A percentile compares a stretch with the other conserved stretches of the same genome.
Conservation (phyloP, 2,329 filamentous ascomycete genomes). For the Aschersonia sp. region DNA sequence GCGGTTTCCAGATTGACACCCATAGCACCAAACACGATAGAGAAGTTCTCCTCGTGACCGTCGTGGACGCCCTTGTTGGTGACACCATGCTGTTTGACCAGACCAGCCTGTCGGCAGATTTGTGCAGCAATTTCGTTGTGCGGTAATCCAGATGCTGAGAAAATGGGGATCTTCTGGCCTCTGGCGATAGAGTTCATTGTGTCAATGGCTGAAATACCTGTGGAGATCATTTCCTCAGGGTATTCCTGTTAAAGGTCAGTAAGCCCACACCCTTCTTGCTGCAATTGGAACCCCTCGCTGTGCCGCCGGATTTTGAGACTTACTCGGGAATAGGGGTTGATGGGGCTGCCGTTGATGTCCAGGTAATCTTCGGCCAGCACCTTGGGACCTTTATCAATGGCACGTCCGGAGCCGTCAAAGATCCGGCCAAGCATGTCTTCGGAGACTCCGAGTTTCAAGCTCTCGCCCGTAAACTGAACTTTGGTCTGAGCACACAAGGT, state of each 20-base stretch:
- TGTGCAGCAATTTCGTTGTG: slow-evolving; percentile 99
- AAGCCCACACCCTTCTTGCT: background rate
- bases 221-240: slow-evolving; percentile 99
- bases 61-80: slow-evolving; percentile 94
- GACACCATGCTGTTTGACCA: slow-evolving; percentile 65
- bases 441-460: slow-evolving; percentile 94
- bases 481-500: slow-evolving; percentile 49
- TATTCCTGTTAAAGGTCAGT: slow-evolving; percentile 54
- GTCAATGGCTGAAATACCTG: slow-evolving; percentile 97
- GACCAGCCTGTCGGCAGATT: slow-evolving; percentile 91
- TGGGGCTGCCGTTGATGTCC: slow-evolving; percentile 97
- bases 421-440: slow-evolving; percentile 99
- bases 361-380: slow-evolving; percentile 95
- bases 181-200: slow-evolving; percentile 97
- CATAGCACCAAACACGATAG: slow-evolving; percentile 98
- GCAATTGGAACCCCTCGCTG: background rate
- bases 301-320: background rate
- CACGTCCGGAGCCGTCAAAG: slow-evolving; percentile 93
- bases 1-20: slow-evolving; percentile 99
- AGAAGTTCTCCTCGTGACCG: slow-evolving; percentile 97
- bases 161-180: slow-evolving; percentile 99
- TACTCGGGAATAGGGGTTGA: slow-evolving; percentile 96
- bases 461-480: slow-evolving; percentile 94
- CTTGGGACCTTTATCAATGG: slow-evolving; percentile 98
- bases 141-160: slow-evolving; percentile 93